These are phyloP conservation scores for Podaxis mareebaensis DNA, from an alignment of 768 basidiomycete species.

Conservation along the genomic window DNA sequence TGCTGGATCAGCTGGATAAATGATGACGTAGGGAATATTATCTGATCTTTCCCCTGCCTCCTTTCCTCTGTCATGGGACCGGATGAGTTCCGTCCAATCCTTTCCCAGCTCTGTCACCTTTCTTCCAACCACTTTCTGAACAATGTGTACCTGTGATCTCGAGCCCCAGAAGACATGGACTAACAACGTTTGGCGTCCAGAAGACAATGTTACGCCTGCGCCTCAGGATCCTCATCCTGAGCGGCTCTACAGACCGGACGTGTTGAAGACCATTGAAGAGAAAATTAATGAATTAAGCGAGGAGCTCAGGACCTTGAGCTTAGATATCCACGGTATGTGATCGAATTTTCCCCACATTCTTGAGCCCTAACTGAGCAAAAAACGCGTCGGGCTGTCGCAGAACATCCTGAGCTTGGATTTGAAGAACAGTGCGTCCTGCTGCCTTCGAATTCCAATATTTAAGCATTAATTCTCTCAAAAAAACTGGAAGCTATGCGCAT, in stretches of 20 bases:
- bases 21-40: not conserved
- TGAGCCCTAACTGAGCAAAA: not conserved
- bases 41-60: not conserved
- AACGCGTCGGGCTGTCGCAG: slow-evolving; percentile 32
- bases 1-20: slow-evolving; percentile 3
- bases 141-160: slow-evolving; percentile 26
- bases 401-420: slow-evolving; percentile 68
- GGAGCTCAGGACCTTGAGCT: slow-evolving; percentile 60
- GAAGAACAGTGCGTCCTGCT: slow-evolving; percentile 57
- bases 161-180: slow-evolving; percentile 14
- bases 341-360: not conserved
- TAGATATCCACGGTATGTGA: slow-evolving; percentile 68
- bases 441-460: too few species aligned
- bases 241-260: slow-evolving; percentile 53
- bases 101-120: not conserved
- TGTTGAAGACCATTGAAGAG: slow-evolving; percentile 60
- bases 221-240: slow-evolving; percentile 32
- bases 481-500: slow-evolving; percentile 60
- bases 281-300: slow-evolving; percentile 52
- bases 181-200: slow-evolving; percentile 44
- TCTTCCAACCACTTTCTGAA: not conserved
- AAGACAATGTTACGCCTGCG: slow-evolving; percentile 30
- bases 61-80: slow-evolving; percentile 7
- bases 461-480: not conserved
- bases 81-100: not conserved